phyloP scores from a whole-genome alignment of 2,329 filamentous ascomycete species.

The Aspergillus nomiae region DNA sequence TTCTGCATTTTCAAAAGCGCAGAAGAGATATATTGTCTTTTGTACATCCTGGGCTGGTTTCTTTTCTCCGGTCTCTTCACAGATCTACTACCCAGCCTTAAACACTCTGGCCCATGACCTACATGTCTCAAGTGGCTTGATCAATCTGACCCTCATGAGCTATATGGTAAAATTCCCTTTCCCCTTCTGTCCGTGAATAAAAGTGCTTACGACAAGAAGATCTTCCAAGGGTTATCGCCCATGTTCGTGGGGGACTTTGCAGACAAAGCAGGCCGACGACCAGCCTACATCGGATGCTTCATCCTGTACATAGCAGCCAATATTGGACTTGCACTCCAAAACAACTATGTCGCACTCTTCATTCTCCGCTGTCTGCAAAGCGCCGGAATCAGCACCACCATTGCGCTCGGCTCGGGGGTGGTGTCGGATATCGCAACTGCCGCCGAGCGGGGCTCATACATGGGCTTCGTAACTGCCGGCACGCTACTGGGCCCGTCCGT shows the following conservation, averaged over 20 bases:
- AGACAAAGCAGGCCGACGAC: constrained; percentile 53
- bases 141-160: constrained; percentile 62
- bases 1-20: not conserved
- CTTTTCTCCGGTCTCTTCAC: constrained; percentile 49
- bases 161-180: constrained; percentile 59
- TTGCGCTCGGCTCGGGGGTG: constrained; percentile 43
- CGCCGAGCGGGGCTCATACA: constrained; percentile 43
- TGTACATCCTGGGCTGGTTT: constrained; percentile 39
- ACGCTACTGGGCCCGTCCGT: constrained; percentile 55
- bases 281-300: constrained; percentile 57
- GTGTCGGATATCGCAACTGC: constrained; percentile 43
- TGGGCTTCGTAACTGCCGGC: constrained; percentile 55
- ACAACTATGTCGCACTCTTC: constrained; percentile 40
- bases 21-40: constrained; percentile 15
- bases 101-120: constrained; percentile 36
- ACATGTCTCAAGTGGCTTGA: constrained; percentile 29
- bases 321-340: constrained; percentile 42
- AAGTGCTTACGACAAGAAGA: constrained; percentile 28
- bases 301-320: constrained; percentile 47
- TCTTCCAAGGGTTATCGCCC: constrained; percentile 57
- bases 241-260: constrained; percentile 55
- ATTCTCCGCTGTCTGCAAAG: constrained; percentile 44
- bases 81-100: constrained; percentile 48
- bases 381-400: constrained; percentile 43
- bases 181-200: not conserved